These are phyloP conservation scores for Lathyrus sativus DNA, from an alignment of 306 rosid genomes.

Conservation along the genomic window DNA sequence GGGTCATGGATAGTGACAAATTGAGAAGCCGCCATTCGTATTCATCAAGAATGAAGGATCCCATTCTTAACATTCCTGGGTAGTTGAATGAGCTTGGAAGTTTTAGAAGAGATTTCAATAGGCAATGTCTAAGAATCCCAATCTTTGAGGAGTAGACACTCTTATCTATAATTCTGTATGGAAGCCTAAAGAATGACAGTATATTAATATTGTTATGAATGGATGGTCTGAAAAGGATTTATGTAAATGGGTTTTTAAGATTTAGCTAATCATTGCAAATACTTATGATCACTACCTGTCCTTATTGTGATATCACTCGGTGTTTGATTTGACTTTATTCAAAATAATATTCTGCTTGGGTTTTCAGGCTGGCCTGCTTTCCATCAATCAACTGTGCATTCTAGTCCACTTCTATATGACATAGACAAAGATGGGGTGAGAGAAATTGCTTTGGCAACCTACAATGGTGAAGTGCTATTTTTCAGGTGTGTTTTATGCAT, in stretches of 20 bases:
- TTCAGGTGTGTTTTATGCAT: constrained; percentile 69
- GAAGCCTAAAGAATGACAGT: constrained; percentile 3
- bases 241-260: constrained; percentile 1
- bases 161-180: neutral
- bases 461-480: constrained; percentile 95
- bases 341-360: constrained; percentile 38
- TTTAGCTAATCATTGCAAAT: constrained; percentile 10
- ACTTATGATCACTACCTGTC: constrained; percentile 25
- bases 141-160: neutral
- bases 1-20: neutral
- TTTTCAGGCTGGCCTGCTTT: constrained; percentile 98
- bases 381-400: constrained; percentile 97
- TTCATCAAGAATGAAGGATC: neutral
- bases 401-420: constrained; percentile 92
- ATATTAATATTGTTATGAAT: constrained; percentile 22
- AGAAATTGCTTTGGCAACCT: constrained; percentile 93
- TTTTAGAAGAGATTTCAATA: neutral
- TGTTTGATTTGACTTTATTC: constrained; percentile 29
- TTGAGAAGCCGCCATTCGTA: neutral
- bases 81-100: neutral
- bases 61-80: neutral
- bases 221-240: constrained; percentile 25
- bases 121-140: neutral
- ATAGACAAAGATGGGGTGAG: constrained; percentile 98
- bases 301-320: constrained; percentile 15